Conservation (phyloP, 129 eudicot genomes). For the Tagetes patula region DNA sequence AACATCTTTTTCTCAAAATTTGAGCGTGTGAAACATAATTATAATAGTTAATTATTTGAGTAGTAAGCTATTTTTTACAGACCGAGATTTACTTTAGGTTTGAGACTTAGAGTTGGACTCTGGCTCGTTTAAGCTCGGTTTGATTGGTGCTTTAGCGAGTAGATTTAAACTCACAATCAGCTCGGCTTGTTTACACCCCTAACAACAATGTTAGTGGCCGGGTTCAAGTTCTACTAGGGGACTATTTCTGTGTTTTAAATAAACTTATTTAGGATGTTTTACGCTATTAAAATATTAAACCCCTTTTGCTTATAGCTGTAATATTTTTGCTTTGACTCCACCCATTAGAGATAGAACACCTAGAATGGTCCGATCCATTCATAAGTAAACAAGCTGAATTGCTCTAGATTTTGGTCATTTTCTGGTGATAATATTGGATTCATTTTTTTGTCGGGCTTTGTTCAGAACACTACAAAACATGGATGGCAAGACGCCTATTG, state of each 20-base stretch:
- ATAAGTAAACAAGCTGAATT: too few relatives aligned
- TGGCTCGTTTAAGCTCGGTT: not conserved
- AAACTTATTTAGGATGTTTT: not conserved
- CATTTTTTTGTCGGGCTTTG: not conserved
- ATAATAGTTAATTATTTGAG: not conserved
- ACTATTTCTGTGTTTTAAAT: not conserved
- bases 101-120: not conserved
- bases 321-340: not conserved
- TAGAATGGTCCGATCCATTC: too few relatives aligned
- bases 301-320: not conserved
- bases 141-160: not conserved
- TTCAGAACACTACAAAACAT: constrained; percentile 89
- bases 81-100: not conserved
- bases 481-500: constrained; percentile 92
- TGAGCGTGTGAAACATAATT: not conserved
- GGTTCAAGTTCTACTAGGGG: not conserved
- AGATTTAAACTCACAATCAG: too few relatives aligned
- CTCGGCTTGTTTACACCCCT: not conserved
- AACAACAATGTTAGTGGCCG: not conserved
- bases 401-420: not conserved
- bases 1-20: not conserved
- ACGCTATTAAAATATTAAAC: not conserved
- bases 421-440: not conserved
- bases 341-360: too few relatives aligned
- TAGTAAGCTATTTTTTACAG: not conserved